Percentiles rank a stretch among this genome's conserved stretches.
phyloP scores from a whole-genome alignment of 257 asterid genomes.

The Scutellaria minor region DNA sequence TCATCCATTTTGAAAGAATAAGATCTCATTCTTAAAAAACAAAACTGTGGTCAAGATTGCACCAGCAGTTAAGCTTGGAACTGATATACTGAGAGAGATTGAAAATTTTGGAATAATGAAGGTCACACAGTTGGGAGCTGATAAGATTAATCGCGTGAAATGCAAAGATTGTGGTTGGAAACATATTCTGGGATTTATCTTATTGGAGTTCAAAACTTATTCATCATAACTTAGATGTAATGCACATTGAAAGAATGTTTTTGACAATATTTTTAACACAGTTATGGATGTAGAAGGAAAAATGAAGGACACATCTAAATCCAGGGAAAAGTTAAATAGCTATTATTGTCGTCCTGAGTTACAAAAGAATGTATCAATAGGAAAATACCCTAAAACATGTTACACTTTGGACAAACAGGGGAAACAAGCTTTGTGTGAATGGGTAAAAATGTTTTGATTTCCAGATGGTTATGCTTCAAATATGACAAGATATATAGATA shows the following conservation, averaged over 20 bases:
- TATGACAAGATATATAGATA: no score
- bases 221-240: background rate
- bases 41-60: background rate
- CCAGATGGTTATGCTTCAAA: background rate
- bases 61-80: background rate
- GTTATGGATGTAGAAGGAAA: background rate
- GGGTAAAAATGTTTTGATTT: background rate
- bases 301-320: background rate
- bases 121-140: background rate
- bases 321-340: background rate
- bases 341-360: background rate
- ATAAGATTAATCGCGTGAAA: no score
- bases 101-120: background rate
- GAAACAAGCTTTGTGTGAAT: background rate
- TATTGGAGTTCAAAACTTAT: background rate
- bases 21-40: background rate
- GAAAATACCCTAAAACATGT: background rate
- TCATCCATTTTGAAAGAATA: background rate
- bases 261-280: background rate
- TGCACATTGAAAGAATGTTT: constrained; percentile 12
- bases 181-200: background rate
- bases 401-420: background rate
- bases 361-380: background rate
- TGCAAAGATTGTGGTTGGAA: background rate
- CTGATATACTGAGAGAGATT: background rate